Conservation (phyloP, 2,329 filamentous ascomycete genomes). For the Penicillium thymicola region DNA sequence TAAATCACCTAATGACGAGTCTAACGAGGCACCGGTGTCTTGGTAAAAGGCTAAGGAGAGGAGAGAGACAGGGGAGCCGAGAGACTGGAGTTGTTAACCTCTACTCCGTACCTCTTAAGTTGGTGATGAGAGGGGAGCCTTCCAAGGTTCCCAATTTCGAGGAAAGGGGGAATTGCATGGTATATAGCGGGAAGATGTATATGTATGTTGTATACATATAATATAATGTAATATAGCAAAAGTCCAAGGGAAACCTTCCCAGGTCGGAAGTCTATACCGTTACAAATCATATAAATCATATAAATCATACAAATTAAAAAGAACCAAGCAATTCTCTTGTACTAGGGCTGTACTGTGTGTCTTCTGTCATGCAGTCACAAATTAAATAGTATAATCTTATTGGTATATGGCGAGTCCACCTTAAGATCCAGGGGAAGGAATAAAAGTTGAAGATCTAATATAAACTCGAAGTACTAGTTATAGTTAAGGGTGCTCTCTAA, state of each 20-base stretch:
- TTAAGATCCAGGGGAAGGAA: neutral
- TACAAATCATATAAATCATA: no score
- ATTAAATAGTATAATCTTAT: neutral
- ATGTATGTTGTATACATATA: no score
- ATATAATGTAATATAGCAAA: neutral
- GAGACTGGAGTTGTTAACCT: conserved; percentile 1
- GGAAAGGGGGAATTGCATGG: neutral
- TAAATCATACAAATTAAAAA: neutral
- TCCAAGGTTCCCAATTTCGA: neutral
- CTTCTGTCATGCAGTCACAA: neutral
- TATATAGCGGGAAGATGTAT: neutral
- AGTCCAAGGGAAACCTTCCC: neutral
- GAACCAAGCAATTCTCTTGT: neutral
- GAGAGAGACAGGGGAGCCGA: conserved; percentile 7
- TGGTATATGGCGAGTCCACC: neutral
- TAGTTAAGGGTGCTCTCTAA: neutral
- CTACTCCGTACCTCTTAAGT: neutral
- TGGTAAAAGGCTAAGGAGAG: neutral
- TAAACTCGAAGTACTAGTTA: neutral
- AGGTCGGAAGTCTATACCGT: no score
- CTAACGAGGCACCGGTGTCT: conserved; percentile 6
- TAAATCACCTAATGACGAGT: neutral
- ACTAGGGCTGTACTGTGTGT: neutral
- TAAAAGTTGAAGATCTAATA: conserved; percentile 1
- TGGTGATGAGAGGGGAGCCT: neutral